Conservation (phyloP, 2,329 filamentous ascomycete genomes). For the Harringtonia lauricola region DNA sequence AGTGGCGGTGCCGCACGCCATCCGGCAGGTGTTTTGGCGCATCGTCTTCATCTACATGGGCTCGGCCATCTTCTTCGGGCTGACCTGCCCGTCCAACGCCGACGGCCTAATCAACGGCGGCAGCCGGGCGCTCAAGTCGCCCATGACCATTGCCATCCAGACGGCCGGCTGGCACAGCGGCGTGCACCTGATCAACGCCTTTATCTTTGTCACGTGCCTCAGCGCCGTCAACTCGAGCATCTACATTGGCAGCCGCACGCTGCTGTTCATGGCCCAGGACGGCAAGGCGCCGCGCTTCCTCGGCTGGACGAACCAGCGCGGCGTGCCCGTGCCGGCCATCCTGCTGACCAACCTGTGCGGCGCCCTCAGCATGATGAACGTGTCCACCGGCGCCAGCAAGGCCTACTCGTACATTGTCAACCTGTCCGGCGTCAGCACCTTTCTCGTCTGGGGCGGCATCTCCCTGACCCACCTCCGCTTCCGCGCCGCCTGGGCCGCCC, state of each 20-base stretch:
- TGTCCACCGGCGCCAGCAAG: constrained; percentile 52
- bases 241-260: constrained; percentile 64
- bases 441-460: constrained; percentile 62
- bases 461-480: constrained; percentile 63
- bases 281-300: constrained; percentile 60
- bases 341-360: constrained; percentile 61
- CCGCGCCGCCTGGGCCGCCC: constrained; percentile 47
- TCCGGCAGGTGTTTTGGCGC: constrained; percentile 50
- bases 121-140: constrained; percentile 56
- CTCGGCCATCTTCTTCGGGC: constrained; percentile 61
- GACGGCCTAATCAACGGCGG: constrained; percentile 48
- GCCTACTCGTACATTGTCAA: constrained; percentile 63
- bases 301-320: constrained; percentile 54
- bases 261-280: constrained; percentile 66
- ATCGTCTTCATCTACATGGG: constrained; percentile 57
- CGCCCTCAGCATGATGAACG: constrained; percentile 64
- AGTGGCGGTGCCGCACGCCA: constrained; percentile 43
- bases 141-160: constrained; percentile 63
- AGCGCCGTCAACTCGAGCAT: constrained; percentile 65
- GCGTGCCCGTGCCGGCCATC: constrained; percentile 50
- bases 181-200: constrained; percentile 67
- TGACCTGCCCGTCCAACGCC: constrained; percentile 62
- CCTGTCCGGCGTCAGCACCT: constrained; percentile 57
- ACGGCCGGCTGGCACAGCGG: constrained; percentile 64
- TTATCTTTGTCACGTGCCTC: constrained; percentile 63